Evolutionary conservation across 2,329 filamentous ascomycete species (phyloP), one percentile per base, ranked within the genome.

Genomic region (Malbranchea cinnamomea): DNA sequence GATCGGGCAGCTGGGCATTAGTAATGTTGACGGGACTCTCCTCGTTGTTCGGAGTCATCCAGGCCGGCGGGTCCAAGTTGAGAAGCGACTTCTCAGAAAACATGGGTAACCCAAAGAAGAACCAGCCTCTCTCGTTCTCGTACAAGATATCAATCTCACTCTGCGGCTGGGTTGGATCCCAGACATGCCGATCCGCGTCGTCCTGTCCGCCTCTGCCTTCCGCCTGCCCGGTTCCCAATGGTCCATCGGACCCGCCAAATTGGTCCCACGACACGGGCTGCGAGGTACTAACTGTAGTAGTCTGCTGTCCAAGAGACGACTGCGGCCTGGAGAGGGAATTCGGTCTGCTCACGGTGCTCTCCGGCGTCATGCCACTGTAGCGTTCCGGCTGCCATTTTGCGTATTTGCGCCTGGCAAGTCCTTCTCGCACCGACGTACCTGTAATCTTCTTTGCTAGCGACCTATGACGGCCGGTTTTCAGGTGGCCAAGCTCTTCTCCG

Each of bases 121-220:
- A 92, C 22, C 73, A 75, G 7, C 89, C 89, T 34, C 89, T 71
- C 57, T 98, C 81, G 48, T 98, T 98, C 53, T 98, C 89, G 54
- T 92, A 95, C 0, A 98, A 63, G 4, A 95, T 70, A 39, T 98
- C 89, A 37, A 95, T 73, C 16, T 70, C 75, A 2, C 49, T 53
- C 23, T 45, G 42, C 2, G 47, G 33, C 16, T 47, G 47, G 3
- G 36, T 26, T 10, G 6, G 7, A 13, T 22, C n/a, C n/a, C n/a
- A n/a, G n/a, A n/a, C n/a, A n/a, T n/a, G n/a, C n/a, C n/a, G n/a
- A n/a, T n/a, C n/a, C n/a, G n/a, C n/a, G n/a, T n/a, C n/a, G n/a
- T n/a, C n/a, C n/a, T n/a, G n/a, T n/a, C n/a, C n/a, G n/a, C n/a
- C n/a, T n/a, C n/a, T n/a, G n/a, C n/a, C n/a, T n/a, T n/a, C n/a